Base-by-base conservation (phyloP, 371 early-diverging fungal species). In the Saksenaea vasiformis region DNA sequence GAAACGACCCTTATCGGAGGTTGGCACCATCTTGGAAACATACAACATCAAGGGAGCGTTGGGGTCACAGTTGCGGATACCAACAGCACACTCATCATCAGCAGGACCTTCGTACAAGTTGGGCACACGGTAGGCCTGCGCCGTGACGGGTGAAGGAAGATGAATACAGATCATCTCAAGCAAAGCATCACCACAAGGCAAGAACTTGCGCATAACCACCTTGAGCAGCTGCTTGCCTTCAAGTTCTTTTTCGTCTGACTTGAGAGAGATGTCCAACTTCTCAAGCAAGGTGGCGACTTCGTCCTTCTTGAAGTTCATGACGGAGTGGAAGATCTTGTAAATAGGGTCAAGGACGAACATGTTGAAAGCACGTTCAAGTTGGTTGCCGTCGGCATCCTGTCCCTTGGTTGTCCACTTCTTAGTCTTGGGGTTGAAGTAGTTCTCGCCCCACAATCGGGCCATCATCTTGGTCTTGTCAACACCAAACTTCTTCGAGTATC, bases 11-110 rank as follows among this genome's bases (percentile, higher is more conserved):
- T 97, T 95, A 79, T 96, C 97, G 71, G 95, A 94, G 62, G 98
- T 98, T 54, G 99, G 99, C 64, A 99, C 97, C 99, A 99, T 99
- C 93, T 99, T 99, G 81, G 98, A 95, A 70, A 99, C 91, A 90
- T 99, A 99, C 85, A 99, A 86, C 95, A 98, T 96, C 59, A 99
- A 93, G 28, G 99, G 98, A 67, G 88, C 98, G 35, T 93, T 90
- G 72, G 95, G 92, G 77, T 97, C 93, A 76, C 94, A 95, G 73
- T 88, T 77, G 54, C 84, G 82, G 78, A 99, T 98, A 71, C 90
- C 95, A 34, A 74, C 73, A 69, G 94, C 95, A 72, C 92, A 91
- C 73, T 95, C 95, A 78, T 99, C 99, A 78, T 98, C 98, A 60
- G 76, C 61, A 43, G 99, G 99, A 74, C 99, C 99, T 85, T 98